Conservation (phyloP, 2,329 filamentous ascomycete genomes). For the Fusarium temperatum region DNA sequence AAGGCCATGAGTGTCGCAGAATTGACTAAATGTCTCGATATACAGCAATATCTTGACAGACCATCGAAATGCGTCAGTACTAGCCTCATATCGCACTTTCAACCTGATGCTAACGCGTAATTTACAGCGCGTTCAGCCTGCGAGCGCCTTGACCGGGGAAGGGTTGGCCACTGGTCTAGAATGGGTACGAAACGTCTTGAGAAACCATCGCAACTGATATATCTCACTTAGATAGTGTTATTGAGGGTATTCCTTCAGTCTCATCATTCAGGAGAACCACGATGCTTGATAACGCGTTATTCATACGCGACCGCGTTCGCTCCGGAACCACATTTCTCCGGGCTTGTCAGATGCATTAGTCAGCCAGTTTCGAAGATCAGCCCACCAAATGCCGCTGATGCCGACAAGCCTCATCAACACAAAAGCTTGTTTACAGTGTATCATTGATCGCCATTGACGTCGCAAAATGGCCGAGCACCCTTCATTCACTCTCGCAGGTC, state of each 20-base stretch:
- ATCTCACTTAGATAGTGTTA: background rate
- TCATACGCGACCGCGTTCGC: background rate
- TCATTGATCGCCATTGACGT: background rate
- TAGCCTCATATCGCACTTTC: accelerated
- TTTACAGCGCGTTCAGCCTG: background rate
- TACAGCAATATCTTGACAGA: background rate
- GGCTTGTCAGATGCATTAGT: background rate
- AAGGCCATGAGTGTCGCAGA: background rate
- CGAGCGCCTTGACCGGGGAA: background rate
- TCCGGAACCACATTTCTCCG: background rate
- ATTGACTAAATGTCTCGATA: background rate
- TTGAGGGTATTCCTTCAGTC: accelerated
- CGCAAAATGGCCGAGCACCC: conserved; percentile 51
- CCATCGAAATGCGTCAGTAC: background rate
- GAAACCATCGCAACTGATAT: accelerated
- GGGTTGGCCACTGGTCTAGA: background rate
- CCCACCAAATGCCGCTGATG: background rate
- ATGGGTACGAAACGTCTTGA: background rate
- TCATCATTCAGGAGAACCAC: no score
- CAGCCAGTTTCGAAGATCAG: background rate
- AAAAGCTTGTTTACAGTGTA: background rate
- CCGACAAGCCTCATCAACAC: background rate
- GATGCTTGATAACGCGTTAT: background rate
- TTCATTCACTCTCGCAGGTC: conserved; percentile 51
- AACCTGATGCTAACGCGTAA: background rate